A percentile compares a stretch with the other conserved stretches of the same genome.
These are phyloP conservation scores for Tolypocladium tropicale DNA, from an alignment of 2,329 filamentous ascomycete genomes.

Conservation along the genomic window DNA sequence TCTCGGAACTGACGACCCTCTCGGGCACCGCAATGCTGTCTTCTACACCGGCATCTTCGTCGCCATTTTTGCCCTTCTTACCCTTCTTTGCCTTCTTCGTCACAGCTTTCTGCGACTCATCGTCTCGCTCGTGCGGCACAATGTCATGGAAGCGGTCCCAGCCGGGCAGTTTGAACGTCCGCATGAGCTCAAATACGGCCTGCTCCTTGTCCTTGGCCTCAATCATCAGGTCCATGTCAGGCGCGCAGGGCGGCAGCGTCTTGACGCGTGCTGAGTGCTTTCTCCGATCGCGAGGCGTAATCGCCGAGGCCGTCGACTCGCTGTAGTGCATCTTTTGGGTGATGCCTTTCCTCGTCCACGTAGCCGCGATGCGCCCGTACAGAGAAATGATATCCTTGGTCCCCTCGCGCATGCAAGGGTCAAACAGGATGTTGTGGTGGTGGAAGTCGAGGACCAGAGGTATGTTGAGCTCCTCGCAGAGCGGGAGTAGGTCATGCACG, in stretches of 20 bases:
- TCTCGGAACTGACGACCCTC: conserved; percentile 48
- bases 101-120: conserved; percentile 50
- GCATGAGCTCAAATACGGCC: conserved; percentile 89
- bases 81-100: conserved; percentile 25
- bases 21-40: conserved; percentile 26
- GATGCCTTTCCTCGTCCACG: conserved; percentile 76
- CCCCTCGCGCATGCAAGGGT: conserved; percentile 65
- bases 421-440: conserved; percentile 91
- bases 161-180: conserved; percentile 73
- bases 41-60: conserved; percentile 19
- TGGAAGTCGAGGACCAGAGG: conserved; percentile 88
- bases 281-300: conserved; percentile 67
- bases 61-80: conserved; percentile 22
- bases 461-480: conserved; percentile 91
- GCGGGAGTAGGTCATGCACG: conserved; percentile 81
- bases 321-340: conserved; percentile 97
- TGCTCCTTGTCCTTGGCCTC: conserved; percentile 98
- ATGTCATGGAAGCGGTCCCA: conserved; percentile 68
- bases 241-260: conserved; percentile 70
- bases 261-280: conserved; percentile 77
- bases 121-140: conserved; percentile 63
- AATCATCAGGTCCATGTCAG: conserved; percentile 94
- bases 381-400: conserved; percentile 69
- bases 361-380: conserved; percentile 68
- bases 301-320: conserved; percentile 53